Conservation (phyloP, 768 basidiomycete species). For the Amanita muscaria region DNA sequence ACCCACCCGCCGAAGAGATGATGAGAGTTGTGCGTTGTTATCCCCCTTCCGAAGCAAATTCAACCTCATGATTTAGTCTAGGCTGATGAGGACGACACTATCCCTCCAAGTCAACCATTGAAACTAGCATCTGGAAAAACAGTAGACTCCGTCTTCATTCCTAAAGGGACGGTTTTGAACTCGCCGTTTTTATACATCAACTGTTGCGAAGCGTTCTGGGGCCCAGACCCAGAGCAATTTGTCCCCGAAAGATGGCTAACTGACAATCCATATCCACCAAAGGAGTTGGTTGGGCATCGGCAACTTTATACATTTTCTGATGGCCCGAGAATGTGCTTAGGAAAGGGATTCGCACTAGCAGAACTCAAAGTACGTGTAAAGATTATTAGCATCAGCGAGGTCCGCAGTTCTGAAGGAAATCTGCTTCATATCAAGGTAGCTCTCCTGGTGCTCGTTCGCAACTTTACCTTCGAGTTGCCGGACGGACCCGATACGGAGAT, state of each 20-base stretch:
- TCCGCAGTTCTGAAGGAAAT: too few species aligned
- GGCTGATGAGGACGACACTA: constrained; percentile 30
- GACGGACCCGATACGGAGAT: constrained; percentile 33
- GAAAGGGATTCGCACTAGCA: constrained; percentile 28
- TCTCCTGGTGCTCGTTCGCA: constrained; percentile 34
- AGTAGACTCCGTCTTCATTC: constrained; percentile 24
- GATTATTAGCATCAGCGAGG: constrained; percentile 13
- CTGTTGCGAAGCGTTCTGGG: constrained; percentile 32
- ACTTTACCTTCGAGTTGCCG: constrained; percentile 32
- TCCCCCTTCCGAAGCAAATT: neutral
- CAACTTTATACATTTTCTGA: constrained; percentile 38
- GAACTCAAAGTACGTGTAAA: constrained; percentile 16
- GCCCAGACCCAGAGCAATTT: constrained; percentile 33
- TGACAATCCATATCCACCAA: constrained; percentile 15
- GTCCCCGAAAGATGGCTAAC: constrained; percentile 36
- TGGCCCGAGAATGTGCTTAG: constrained; percentile 36
- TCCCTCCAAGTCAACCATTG: constrained; percentile 28
- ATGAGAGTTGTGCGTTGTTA: constrained; percentile 21
- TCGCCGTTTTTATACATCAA: constrained; percentile 34
- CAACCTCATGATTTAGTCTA: constrained; percentile 7
- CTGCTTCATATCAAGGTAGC: constrained; percentile 33
- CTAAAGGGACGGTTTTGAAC: constrained; percentile 28
- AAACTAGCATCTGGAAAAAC: constrained; percentile 19
- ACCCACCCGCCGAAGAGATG: constrained; percentile 25
- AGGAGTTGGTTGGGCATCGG: constrained; percentile 26